Evolutionary conservation across 2,329 filamentous ascomycete genomes (phyloP).

Genomic region (Colletotrichum siamense): DNA sequence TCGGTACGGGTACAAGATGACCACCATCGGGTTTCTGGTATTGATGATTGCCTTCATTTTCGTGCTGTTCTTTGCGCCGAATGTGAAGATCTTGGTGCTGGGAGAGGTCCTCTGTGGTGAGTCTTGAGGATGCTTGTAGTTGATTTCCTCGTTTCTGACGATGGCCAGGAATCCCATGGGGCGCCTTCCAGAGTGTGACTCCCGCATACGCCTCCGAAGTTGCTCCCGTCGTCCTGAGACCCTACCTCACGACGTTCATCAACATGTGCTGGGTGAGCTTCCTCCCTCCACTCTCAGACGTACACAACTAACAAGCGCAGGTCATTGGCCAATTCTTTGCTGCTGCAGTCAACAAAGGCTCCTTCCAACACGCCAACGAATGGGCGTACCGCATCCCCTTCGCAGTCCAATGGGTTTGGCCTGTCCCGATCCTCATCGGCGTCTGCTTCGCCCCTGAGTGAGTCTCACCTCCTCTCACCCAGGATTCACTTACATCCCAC

Average conservation of each 20-base stretch:
- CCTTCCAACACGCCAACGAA: constrained; percentile 41
- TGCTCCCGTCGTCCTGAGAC: constrained; percentile 51
- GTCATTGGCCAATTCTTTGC: constrained; percentile 59
- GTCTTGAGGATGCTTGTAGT: background rate
- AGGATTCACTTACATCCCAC: background rate
- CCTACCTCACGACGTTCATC: constrained; percentile 59
- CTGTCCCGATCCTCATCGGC: constrained; percentile 49
- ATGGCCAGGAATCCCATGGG: constrained; percentile 54
- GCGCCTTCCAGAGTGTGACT: constrained; percentile 56
- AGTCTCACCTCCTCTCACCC: background rate
- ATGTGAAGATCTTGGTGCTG: constrained; percentile 49
- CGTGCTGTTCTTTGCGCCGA: constrained; percentile 57
- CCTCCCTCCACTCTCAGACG: no score
- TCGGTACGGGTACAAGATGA: constrained; percentile 54
- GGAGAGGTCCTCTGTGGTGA: constrained; percentile 52
- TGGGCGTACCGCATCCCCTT: constrained; percentile 59
- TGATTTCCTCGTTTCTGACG: constrained; percentile 1
- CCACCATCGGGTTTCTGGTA: constrained; percentile 51
- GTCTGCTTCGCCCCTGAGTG: constrained; percentile 54
- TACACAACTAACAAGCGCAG: background rate
- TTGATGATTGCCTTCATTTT: constrained; percentile 57
- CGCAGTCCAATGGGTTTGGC: constrained; percentile 59
- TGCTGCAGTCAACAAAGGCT: constrained; percentile 50
- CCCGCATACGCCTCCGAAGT: constrained; percentile 61
- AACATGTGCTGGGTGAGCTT: constrained; percentile 57